phyloP scores from a whole-genome alignment of 2,329 filamentous ascomycete species.

The Sporothrix inflata region DNA sequence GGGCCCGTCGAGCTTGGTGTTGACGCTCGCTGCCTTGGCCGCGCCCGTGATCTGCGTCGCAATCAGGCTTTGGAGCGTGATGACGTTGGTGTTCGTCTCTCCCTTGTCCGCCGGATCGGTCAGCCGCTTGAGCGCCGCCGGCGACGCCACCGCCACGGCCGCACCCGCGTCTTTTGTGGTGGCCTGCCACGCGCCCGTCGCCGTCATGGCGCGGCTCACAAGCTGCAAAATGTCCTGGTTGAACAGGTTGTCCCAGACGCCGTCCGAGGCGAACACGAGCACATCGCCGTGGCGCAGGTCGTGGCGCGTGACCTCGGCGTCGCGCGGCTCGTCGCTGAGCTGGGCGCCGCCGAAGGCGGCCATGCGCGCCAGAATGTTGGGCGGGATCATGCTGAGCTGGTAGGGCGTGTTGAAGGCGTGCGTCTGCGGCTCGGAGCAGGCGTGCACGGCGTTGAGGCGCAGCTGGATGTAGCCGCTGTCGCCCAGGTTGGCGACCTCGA shows the following conservation, averaged over 20 bases:
- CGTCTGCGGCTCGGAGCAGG: slow-evolving; percentile 82
- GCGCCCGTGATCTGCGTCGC: slow-evolving; percentile 79
- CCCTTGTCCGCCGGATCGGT: slow-evolving; percentile 37
- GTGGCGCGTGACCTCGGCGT: slow-evolving; percentile 79
- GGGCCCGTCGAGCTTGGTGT: slow-evolving; percentile 81
- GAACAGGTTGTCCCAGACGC: slow-evolving; percentile 93
- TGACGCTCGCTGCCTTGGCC: slow-evolving; percentile 82
- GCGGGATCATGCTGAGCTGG: slow-evolving; percentile 86
- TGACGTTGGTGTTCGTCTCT: slow-evolving; percentile 36
- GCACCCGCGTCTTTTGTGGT: slow-evolving; percentile 59
- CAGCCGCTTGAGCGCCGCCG: slow-evolving; percentile 50
- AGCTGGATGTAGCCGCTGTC: slow-evolving; percentile 93
- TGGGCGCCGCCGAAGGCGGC: slow-evolving; percentile 81
- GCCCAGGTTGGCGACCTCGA: slow-evolving; percentile 91
- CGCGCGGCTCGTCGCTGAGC: slow-evolving; percentile 79
- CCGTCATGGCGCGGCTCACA: slow-evolving; percentile 75
- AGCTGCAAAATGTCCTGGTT: slow-evolving; percentile 85
- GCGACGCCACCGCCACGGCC: slow-evolving; percentile 53
- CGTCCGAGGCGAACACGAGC: slow-evolving; percentile 90
- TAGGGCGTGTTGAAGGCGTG: slow-evolving; percentile 98
- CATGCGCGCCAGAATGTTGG: slow-evolving; percentile 76
- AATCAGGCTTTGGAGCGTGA: slow-evolving; percentile 74
- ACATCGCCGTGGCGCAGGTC: slow-evolving; percentile 86
- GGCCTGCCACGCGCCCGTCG: slow-evolving; percentile 72
- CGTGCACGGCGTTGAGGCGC: slow-evolving; percentile 81